Conservation (phyloP, 192 early-diverging fungal species). For the Coemansia nantahalensis region DNA sequence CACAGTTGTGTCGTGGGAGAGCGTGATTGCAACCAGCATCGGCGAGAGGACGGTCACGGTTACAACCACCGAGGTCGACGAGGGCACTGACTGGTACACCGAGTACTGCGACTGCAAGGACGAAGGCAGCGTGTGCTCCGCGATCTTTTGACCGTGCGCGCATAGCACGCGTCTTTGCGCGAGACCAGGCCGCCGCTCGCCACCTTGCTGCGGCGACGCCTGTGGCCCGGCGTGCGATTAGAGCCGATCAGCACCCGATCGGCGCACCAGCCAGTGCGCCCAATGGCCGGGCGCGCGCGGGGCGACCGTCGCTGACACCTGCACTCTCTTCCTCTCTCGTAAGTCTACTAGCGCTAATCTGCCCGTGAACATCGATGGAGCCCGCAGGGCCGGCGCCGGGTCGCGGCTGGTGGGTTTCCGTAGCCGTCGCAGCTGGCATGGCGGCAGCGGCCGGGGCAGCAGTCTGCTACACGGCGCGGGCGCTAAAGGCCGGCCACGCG, state of each 20-base stretch:
- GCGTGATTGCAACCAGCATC: neutral
- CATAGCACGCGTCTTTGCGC: no score
- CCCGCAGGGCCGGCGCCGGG: no score
- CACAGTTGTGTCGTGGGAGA: neutral
- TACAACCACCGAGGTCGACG: neutral
- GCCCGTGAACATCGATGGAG: no score
- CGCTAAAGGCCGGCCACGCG: slow-evolving; percentile 25
- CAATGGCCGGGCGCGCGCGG: no score
- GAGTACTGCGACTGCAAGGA: slow-evolving; percentile 18
- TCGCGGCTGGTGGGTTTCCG: slow-evolving; percentile 5
- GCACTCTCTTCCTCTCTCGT: no score
- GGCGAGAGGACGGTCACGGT: neutral
- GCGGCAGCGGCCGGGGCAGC: slow-evolving; percentile 19
- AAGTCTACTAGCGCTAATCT: no score
- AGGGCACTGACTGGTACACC: slow-evolving; percentile 9
- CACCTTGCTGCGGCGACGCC: no score
- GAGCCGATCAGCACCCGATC: no score
- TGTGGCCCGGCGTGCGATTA: no score
- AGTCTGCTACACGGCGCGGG: slow-evolving; percentile 16
- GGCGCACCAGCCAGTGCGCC: no score
- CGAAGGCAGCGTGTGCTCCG: slow-evolving; percentile 4
- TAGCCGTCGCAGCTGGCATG: slow-evolving; percentile 10
- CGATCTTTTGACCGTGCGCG: neutral
- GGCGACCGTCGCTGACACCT: no score
- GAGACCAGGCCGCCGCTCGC: no score